Conservation (phyloP, 441 rosid genomes). For the Mallotus japonicus region DNA sequence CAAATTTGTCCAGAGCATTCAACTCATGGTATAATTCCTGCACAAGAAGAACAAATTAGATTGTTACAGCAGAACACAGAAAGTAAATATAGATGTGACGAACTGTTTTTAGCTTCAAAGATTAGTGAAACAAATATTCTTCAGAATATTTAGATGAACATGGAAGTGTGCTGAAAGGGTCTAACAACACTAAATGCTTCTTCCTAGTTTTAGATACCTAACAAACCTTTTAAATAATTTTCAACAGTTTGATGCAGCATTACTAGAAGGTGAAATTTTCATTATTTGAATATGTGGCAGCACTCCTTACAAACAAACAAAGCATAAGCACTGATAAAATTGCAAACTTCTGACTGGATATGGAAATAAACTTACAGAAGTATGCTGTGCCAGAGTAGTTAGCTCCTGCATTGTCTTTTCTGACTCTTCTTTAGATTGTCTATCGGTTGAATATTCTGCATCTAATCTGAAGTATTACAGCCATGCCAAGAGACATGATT, state of each 20-base stretch:
- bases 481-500: constrained; percentile 21
- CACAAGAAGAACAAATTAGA: constrained; percentile 16
- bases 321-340: background rate
- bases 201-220: background rate
- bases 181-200: background rate
- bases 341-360: constrained; percentile 3
- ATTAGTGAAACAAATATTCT: no score
- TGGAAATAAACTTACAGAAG: constrained; percentile 57
- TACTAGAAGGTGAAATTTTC: background rate
- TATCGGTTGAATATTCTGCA: constrained; percentile 38
- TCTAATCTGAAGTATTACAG: constrained; percentile 52
- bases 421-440: constrained; percentile 46
- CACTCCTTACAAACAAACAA: background rate
- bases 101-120: no score
- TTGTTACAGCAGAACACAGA: constrained; percentile 16
- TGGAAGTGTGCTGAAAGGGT: background rate
- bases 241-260: background rate
- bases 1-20: constrained; percentile 79
- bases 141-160: background rate
- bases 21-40: constrained; percentile 87
- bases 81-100: background rate
- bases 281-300: constrained; percentile 5
- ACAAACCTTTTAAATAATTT: background rate
- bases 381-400: constrained; percentile 60
- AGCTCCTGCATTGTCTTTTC: constrained; percentile 63